Evolutionary conservation across 2,329 filamentous ascomycete species (phyloP), one percentile per base, ranked within the genome.

Genomic region (Drechslerella dactyloides): DNA sequence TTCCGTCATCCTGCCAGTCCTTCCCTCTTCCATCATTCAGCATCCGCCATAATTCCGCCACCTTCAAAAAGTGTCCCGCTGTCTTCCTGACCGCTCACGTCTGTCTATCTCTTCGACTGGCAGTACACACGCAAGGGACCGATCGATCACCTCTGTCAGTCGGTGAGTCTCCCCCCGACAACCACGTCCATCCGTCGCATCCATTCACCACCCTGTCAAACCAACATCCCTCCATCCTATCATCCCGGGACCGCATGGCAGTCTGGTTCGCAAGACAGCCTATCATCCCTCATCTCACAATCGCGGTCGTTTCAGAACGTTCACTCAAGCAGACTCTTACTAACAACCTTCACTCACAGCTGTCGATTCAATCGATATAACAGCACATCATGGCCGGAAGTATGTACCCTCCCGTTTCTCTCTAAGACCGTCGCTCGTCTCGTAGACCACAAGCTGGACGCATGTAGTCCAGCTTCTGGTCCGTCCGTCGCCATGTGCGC

Each of bases 351-450:
- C 40, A 46, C 19, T 24, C n/a, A 46, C 15, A 61, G 64, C 50
- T 33, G 19, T 44, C 54, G 42, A 15, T 15, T 51, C 8, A 23
- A 50, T 15, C 54, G 53, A 24, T 46, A 50, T 7, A 23, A 27
- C 27, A 59, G 54, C 33, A 37, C 66, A 70, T 46, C 46, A 70
- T 70, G 66, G 66, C 66, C 50, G 66, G 66, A 70, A 70, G 66
- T 70, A 59, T 50, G 66, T 64, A 63, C 54, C 19, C 46, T 19
- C 50, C 30, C 40, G 35, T 23, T n/a, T 40, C 27, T 42, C 50
- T 17, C 37, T 50, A 17, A 21, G n/a, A 48, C n/a, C n/a, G n/a
- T n/a, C n/a, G n/a, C n/a, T n/a, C n/a, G n/a, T n/a, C n/a, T n/a
- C n/a, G n/a, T n/a, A n/a, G n/a, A n/a, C n/a, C n/a, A n/a, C n/a